Evolutionary conservation across 2,329 filamentous ascomycete genomes (phyloP), one percentile per base, ranked within the genome.

Genomic region (Colletotrichum tabaci): DNA sequence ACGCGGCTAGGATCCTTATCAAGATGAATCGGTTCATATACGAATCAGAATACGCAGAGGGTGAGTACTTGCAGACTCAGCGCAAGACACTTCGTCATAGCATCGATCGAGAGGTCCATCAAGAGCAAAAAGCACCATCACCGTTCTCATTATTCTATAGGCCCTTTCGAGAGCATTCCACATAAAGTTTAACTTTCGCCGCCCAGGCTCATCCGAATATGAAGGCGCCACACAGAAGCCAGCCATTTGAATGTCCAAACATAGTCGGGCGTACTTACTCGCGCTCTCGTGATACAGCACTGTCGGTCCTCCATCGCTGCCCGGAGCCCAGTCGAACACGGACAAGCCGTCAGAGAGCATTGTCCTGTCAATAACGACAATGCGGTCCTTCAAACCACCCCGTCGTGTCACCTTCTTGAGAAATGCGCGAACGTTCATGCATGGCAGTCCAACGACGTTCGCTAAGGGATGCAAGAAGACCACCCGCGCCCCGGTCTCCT

Each of bases 221-320:
- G n/a, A n/a, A n/a, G n/a, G n/a, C n/a, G n/a, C 57, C 42, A 61
- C 57, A n/a, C 42, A 61, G 57, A 47, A 49, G 16, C 42, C 21
- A 9, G 56, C 38, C 38, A 58, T 58, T 23, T 58, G 38, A 35
- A 58, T 58, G 9, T 58, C 56, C 38, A 58, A n/a, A n/a, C 56
- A 18, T 3, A 58, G 56, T n/a, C 46, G 38, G 56, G 56, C 56
- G 18, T 58, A 58, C 56, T 58, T 58, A 16, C 56, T 58, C 15
- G 38, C 56, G n/a, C 56, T 58, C 21, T 58, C 38, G 26, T 58
- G 38, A 40, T 58, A 58, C 56, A 58, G 18, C 38, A 58, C 56
- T 35, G 9, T 46, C 38, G 38, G 56, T 18, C 38, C 56, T 58
- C 56, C 3, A 4, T 44, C 56, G 38, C 38, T 58, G 38, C 56